Evolutionary conservation across 1,284 basidiomycete species (phyloP).

Genomic region (Flammula alnicola): DNA sequence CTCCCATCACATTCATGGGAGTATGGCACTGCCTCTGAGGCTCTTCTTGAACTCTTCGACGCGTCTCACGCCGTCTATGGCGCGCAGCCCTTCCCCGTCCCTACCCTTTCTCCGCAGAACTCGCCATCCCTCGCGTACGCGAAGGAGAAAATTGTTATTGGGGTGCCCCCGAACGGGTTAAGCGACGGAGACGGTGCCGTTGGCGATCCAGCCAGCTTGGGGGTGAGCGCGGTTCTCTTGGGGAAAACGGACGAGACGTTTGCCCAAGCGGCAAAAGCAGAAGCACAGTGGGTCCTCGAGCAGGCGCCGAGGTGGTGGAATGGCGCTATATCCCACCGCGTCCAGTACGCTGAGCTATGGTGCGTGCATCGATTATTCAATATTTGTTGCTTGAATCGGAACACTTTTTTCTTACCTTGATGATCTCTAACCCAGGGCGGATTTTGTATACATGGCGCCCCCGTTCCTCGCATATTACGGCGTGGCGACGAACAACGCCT

Average conservation of each 20-base stretch:
- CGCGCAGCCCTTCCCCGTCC: conserved; percentile 37
- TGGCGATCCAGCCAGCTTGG: conserved; percentile 49
- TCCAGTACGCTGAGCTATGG: conserved; percentile 48
- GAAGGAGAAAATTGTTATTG: conserved; percentile 38
- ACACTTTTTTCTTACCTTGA: neutral
- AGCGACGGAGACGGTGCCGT: conserved; percentile 42
- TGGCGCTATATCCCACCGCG: conserved; percentile 58
- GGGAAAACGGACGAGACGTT: conserved; percentile 37
- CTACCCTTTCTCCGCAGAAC: conserved; percentile 21
- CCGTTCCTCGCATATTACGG: conserved; percentile 65
- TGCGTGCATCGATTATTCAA: conserved; percentile 33
- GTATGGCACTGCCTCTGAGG: conserved; percentile 45
- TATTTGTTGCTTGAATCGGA: conserved; percentile 1
- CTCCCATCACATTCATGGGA: conserved; percentile 51
- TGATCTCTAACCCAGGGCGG: conserved; percentile 47
- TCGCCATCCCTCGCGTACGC: conserved; percentile 41
- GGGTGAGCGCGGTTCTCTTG: conserved; percentile 44
- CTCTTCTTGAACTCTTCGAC: conserved; percentile 47
- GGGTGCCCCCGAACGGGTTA: conserved; percentile 39
- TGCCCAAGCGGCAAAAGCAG: conserved; percentile 33
- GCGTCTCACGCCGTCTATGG: conserved; percentile 45
- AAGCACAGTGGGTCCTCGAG: conserved; percentile 41
- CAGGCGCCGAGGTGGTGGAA: conserved; percentile 48
- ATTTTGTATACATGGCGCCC: conserved; percentile 67
- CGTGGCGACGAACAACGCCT: conserved; percentile 43